These are phyloP conservation scores for Fraxinus floribunda DNA, from an alignment of 305 asterid species.

Conservation along the genomic window DNA sequence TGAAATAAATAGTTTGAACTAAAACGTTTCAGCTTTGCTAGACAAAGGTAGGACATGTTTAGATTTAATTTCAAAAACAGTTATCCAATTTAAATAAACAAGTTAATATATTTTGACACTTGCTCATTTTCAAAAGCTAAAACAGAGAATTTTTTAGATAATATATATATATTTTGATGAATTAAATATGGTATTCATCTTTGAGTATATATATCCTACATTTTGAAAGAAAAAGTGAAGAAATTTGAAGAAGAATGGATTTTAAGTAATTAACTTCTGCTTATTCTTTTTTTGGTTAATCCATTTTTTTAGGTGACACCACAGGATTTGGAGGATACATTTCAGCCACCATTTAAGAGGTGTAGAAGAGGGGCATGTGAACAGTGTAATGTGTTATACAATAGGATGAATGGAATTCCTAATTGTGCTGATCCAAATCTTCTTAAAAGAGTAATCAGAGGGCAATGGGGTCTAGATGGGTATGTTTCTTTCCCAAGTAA, in stretches of 20 bases:
- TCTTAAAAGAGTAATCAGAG: slow-evolving; percentile 29
- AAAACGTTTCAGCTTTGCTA: slow-evolving; percentile 5
- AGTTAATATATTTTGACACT: not conserved
- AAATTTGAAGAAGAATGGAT: not conserved
- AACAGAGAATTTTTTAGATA: not conserved
- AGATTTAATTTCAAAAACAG: not conserved
- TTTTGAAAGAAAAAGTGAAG: not conserved
- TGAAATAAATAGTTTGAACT: slow-evolving; percentile 6
- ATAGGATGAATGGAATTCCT: slow-evolving; percentile 38
- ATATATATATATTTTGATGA: too few species aligned
- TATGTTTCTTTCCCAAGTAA: not conserved
- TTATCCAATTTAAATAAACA: not conserved
- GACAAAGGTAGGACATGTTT: not conserved
- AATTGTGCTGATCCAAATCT: slow-evolving; percentile 39
- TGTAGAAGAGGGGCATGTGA: slow-evolving; percentile 38
- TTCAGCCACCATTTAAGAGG: slow-evolving; percentile 38
- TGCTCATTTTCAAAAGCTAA: slow-evolving; percentile 8
- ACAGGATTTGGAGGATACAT: slow-evolving; percentile 42
- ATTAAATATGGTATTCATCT: slow-evolving; percentile 9
- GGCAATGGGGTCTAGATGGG: slow-evolving; percentile 47
- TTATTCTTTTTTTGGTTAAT: not conserved
- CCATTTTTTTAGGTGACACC: slow-evolving; percentile 28
- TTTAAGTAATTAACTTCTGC: not conserved
- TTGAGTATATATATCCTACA: not conserved
- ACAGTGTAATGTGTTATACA: slow-evolving; percentile 47